Percentiles rank a stretch among this genome's conserved stretches.
Conservation (phyloP, 1,284 basidiomycete genomes). For the Melampsora larici-populina region DNA sequence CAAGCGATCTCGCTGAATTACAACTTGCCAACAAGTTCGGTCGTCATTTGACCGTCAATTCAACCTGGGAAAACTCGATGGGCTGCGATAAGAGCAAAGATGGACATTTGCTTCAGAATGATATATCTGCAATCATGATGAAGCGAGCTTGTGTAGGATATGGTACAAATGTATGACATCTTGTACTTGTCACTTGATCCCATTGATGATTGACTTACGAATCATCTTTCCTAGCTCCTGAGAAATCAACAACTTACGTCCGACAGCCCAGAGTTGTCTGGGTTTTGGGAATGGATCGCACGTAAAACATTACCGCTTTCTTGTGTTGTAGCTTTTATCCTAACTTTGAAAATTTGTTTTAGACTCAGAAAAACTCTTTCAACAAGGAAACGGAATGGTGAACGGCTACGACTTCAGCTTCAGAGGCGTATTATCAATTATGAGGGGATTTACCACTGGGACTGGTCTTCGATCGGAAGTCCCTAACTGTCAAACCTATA, state of each 20-base stretch:
- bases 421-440: conserved; percentile 29
- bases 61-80: not conserved
- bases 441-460: conserved; percentile 22
- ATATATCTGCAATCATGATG: conserved; percentile 35
- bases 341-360: not conserved
- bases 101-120: conserved; percentile 1
- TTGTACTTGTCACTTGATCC: not conserved
- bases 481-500: not conserved
- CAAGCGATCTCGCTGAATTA: conserved; percentile 32
- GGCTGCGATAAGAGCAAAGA: not conserved
- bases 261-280: conserved; percentile 10
- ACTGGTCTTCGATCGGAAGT: not conserved
- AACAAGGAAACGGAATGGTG: conserved; percentile 24
- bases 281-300: conserved; percentile 38
- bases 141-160: conserved; percentile 22
- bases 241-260: conserved; percentile 23
- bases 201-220: not conserved
- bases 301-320: conserved; percentile 3
- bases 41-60: conserved; percentile 13
- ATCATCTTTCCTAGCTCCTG: conserved; percentile 1
- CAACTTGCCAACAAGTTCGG: conserved; percentile 37
- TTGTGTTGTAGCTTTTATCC: not conserved
- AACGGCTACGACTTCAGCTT: conserved; percentile 41
- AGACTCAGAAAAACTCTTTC: conserved; percentile 32
- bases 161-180: conserved; percentile 17